Evolutionary conservation across 2,329 filamentous ascomycete genomes (phyloP).

Genomic region (Cytospora schulzeri): DNA sequence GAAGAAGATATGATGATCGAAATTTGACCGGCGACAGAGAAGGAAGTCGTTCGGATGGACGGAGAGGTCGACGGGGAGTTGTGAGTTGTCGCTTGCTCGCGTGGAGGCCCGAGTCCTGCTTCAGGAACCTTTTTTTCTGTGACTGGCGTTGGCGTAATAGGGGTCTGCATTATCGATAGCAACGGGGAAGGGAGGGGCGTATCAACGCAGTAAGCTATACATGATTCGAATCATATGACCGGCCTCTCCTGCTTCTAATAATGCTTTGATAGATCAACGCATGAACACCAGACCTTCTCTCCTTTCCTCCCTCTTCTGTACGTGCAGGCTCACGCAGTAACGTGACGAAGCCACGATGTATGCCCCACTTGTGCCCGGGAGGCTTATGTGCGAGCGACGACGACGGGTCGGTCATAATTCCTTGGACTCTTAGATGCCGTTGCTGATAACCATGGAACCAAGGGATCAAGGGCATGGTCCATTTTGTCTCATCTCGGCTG

Average conservation of each 20-base stretch:
- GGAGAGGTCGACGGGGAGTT: neutral
- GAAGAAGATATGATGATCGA: conserved; percentile 1
- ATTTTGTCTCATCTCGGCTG: neutral
- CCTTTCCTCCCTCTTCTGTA: neutral
- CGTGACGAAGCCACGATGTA: neutral
- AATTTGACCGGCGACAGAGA: neutral
- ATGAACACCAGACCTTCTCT: neutral
- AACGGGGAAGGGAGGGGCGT: conserved; percentile 3
- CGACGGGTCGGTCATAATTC: too few relatives aligned
- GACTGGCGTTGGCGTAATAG: conserved; percentile 26
- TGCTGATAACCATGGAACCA: too few relatives aligned
- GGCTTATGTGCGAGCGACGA: neutral
- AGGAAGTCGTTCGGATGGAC: neutral
- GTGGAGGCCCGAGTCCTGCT: conserved; percentile 1
- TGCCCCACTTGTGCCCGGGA: neutral
- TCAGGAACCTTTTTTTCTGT: conserved; percentile 9
- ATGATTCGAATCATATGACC: conserved; percentile 16
- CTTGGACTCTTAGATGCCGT: too few relatives aligned
- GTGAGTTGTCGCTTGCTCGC: neutral
- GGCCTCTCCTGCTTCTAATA: neutral
- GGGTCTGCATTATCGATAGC: conserved; percentile 21
- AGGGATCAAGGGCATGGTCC: too few relatives aligned
- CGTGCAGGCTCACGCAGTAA: neutral
- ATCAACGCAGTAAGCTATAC: conserved; percentile 18
- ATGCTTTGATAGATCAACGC: neutral